Evolutionary conservation across 2,329 filamentous ascomycete species (phyloP).

Genomic region (Anthostomella pinea): DNA sequence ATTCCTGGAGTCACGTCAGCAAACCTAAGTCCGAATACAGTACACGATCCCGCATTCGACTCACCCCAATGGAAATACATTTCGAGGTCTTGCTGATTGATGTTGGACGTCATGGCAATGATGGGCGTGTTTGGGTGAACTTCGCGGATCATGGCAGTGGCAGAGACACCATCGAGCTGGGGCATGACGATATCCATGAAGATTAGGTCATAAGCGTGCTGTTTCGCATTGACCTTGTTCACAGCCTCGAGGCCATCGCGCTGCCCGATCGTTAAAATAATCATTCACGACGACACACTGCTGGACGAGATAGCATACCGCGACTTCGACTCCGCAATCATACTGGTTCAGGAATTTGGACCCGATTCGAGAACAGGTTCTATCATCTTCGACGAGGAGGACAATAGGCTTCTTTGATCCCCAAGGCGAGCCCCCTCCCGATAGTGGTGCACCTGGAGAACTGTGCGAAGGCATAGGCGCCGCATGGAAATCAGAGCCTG

Average conservation of each 20-base stretch:
- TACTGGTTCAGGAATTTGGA: conserved; percentile 65
- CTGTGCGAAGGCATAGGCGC: conserved; percentile 35
- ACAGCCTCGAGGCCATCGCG: conserved; percentile 89
- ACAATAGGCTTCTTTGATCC: conserved; percentile 70
- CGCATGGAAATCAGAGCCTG: conserved; percentile 38
- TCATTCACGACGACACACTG: neutral
- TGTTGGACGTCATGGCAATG: conserved; percentile 98
- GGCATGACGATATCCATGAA: conserved; percentile 98
- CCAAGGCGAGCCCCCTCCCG: conserved; percentile 49
- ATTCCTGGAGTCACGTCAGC: conserved; percentile 61
- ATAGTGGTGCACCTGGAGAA: conserved; percentile 25
- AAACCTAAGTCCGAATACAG: neutral
- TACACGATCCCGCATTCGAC: conserved; percentile 28
- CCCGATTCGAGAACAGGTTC: conserved; percentile 64
- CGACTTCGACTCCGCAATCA: conserved; percentile 65
- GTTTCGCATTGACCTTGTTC: conserved; percentile 66
- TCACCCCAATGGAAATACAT: conserved; percentile 96
- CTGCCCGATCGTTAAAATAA: conserved; percentile 41
- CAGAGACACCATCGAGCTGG: conserved; percentile 88
- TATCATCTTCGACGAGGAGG: conserved; percentile 82
- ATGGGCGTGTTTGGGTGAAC: conserved; percentile 81
- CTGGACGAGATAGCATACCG: conserved; percentile 45
- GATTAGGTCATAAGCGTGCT: conserved; percentile 61
- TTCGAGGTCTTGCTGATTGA: conserved; percentile 91
- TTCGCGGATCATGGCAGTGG: conserved; percentile 88